A percentile compares a stretch with the other conserved stretches of the same genome.
These are phyloP conservation scores for Colletotrichum filicis DNA, from an alignment of 2,329 filamentous ascomycete species.

Conservation along the genomic window DNA sequence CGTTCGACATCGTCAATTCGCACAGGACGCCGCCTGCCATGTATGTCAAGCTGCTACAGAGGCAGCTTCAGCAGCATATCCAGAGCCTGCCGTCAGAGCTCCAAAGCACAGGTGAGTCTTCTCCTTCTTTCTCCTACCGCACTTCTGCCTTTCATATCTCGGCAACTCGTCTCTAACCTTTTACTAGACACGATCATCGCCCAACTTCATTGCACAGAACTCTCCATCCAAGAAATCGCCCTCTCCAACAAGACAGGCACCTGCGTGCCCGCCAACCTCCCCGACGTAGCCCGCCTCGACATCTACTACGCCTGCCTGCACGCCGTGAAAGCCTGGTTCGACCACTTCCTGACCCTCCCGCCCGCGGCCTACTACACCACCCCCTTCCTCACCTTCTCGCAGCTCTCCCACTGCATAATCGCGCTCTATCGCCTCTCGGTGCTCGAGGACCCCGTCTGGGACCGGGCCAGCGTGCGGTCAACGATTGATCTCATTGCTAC, in stretches of 20 bases:
- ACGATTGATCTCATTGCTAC: constrained; percentile 48
- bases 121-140: no score
- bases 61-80: constrained; percentile 41
- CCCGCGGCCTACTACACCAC: constrained; percentile 43
- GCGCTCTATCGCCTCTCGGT: constrained; percentile 46
- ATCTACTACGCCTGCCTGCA: constrained; percentile 44
- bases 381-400: constrained; percentile 47
- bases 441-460: constrained; percentile 51
- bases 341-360: constrained; percentile 46
- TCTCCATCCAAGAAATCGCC: constrained; percentile 50
- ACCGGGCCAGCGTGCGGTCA: constrained; percentile 44
- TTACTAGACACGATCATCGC: constrained; percentile 46
- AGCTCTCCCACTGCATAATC: constrained; percentile 46
- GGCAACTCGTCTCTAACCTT: not conserved
- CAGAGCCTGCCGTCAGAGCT: constrained; percentile 39
- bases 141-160: no score
- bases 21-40: constrained; percentile 37
- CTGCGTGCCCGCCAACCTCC: constrained; percentile 33
- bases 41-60: constrained; percentile 43
- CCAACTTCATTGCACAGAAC: constrained; percentile 48
- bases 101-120: constrained; percentile 43
- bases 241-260: constrained; percentile 23
- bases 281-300: constrained; percentile 40
- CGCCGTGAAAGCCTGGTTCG: constrained; percentile 41
- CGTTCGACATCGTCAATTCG: not conserved